Base-by-base conservation (phyloP, 495 filamentous ascomycete genomes). In the Penicillium herquei region DNA sequence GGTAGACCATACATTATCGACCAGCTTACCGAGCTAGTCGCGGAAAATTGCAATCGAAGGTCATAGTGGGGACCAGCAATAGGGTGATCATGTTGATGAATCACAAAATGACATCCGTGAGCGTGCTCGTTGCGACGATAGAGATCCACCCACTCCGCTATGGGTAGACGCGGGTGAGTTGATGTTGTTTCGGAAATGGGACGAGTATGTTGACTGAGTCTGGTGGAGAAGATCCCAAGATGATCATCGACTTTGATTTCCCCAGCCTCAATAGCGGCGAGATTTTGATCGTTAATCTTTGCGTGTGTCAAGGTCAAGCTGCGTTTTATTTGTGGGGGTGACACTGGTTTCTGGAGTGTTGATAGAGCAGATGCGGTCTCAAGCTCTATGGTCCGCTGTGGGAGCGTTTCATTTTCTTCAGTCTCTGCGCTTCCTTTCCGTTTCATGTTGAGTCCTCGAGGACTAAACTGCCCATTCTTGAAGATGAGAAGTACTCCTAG, bases 41-140 rank as follows among this genome's bases (percentile, higher is more conserved):
- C 75, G 12, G 82, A 87, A 65, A 88, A 84, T 63, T 89, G 85
- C 2, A 89, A 69, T 12, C 85, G 76, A 4, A 89, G 69, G 65
- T 88, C 86, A 69, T 87, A 85, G 54, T 86, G 82, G 0, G 77
- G 70, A 10, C 86, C 85, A 12, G 84, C 81, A 8, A 86, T 70
- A 3, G 85, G 85, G 65, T 88, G 86, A 55, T 88, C 86, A 62
- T 89, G 86, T 61, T 88, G 86, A 64, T 87, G 83, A 30, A 88
- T 74, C 34, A 88, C 77, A 57, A 87, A 87, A 59, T 88, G 85
- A 18, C 68, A 71, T 9, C 84, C 86, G 14, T 70, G 46, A 6
- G 59, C 49, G 49, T 81, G 65, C 55, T 75, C 49, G 62, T 82
- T 82, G 8, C 70, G 61, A 26, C 65, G 61, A 66, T 87, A 88